Evolutionary conservation across 257 asterid species (phyloP), one percentile per base, ranked within the genome.

Genomic region (Nicotiana sylvestris): DNA sequence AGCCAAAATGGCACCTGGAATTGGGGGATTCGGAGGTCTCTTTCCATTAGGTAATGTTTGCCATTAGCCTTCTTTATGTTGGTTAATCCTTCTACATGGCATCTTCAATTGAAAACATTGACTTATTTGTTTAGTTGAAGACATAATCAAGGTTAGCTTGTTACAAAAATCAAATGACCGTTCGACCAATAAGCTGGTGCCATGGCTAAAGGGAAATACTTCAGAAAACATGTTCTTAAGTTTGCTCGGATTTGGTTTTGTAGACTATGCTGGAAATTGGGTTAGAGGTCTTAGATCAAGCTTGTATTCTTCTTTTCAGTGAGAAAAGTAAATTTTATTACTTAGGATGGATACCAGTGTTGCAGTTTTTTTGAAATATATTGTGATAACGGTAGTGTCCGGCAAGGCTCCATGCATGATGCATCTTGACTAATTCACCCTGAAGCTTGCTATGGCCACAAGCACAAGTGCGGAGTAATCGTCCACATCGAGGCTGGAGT

Each of bases 21-120:
- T 95, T 61, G 99, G 99, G 76, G 99, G 98, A n/a, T 96, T 96
- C 78, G 98, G 99, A 76, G 99, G 99, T 76, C 91, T 96, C 68
- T 93, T 91, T 88, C 99, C 99, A 74, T 83, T 93, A 85, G 99
- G 99, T 96, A 90, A 80, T 76, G 6, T 17, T 69, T 11, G 17
- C 29, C 77, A 27, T 11, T 30, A 11, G 78, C 64, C 78, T 81
- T 18, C 62, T 55, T 30, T 43, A 46, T 46, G 61, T 27, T 49
- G 60, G 79, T 13, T 27, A 27, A 49, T 21, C 18, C 11, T 25
- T 13, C 6, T 2, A 12, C 58, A 3, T 9, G 21, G 39, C 62
- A 74, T 74, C 43, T 7, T 74, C 80, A 49, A 51, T 7, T 74
- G 80, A 15, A 21, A 74, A 13, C 35, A 10, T 12, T 27, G 43